Conservation (phyloP, 495 filamentous ascomycete genomes). For the Bombardia bombarda region DNA sequence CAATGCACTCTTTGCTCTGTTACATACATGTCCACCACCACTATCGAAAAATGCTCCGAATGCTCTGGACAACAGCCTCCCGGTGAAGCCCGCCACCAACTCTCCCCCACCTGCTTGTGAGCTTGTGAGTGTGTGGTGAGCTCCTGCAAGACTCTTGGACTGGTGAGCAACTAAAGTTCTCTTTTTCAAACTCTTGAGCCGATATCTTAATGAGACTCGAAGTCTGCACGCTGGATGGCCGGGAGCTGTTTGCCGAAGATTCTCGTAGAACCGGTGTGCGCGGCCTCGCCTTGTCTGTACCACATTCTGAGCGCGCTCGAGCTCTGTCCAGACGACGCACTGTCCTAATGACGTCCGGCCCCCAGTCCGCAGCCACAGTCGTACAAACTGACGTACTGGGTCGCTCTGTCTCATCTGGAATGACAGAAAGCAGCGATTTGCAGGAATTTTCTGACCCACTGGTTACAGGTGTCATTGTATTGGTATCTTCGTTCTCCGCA, state of each 20-base stretch:
- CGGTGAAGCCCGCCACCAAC: constrained; percentile 27
- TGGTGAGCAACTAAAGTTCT: constrained; percentile 13
- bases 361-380: background rate
- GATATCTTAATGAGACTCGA: constrained; percentile 13
- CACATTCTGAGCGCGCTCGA: background rate
- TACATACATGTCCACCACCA: background rate
- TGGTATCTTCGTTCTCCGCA: constrained; percentile 5
- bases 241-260: constrained; percentile 10
- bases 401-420: constrained; percentile 30
- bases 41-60: constrained; percentile 34
- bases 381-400: constrained; percentile 4
- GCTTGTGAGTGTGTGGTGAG: background rate
- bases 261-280: constrained; percentile 3
- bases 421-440: constrained; percentile 22
- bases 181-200: constrained; percentile 19
- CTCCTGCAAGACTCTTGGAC: constrained; percentile 14
- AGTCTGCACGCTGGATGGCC: constrained; percentile 7
- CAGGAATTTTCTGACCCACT: constrained; percentile 5
- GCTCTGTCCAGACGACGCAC: constrained; percentile 1
- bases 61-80: constrained; percentile 32
- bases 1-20: constrained; percentile 1
- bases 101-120: constrained; percentile 24
- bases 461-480: background rate
- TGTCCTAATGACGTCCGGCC: constrained; percentile 3
- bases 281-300: background rate